Conservation (phyloP, 2,329 filamentous ascomycete genomes). For the Claviceps humidiphila region DNA sequence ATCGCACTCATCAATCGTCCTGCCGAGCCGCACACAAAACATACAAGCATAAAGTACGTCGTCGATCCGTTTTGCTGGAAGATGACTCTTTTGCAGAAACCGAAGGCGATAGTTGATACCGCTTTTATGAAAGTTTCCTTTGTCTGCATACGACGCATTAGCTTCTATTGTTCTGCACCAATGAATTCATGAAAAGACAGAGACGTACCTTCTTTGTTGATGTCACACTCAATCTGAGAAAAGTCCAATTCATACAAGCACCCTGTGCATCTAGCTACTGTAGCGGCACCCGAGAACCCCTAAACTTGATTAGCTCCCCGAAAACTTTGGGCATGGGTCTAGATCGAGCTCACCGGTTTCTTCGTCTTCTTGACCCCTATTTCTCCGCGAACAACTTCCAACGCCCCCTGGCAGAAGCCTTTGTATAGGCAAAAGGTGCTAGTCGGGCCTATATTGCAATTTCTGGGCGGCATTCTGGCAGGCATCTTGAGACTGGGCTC, state of each 20-base stretch:
- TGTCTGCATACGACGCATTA: slow-evolving; percentile 3
- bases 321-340: not conserved
- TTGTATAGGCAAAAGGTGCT: slow-evolving; percentile 41
- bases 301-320: slow-evolving; percentile 10
- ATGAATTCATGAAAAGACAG: slow-evolving; percentile 10
- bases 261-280: slow-evolving; percentile 37
- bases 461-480: slow-evolving; percentile 8
- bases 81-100: slow-evolving; percentile 42
- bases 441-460: slow-evolving; percentile 28
- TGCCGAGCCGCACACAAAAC: slow-evolving; percentile 37
- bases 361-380: slow-evolving; percentile 37
- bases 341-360: slow-evolving; percentile 25
- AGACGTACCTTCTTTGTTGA: slow-evolving; percentile 30
- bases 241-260: slow-evolving; percentile 43
- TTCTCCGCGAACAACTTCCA: slow-evolving; percentile 33
- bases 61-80: slow-evolving; percentile 34
- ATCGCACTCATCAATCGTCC: slow-evolving; percentile 39
- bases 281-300: slow-evolving; percentile 27
- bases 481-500: not conserved
- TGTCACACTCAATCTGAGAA: slow-evolving; percentile 36
- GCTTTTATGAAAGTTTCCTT: slow-evolving; percentile 32
- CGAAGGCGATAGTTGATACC: slow-evolving; percentile 38
- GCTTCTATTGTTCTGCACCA: not conserved
- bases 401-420: slow-evolving; percentile 42
- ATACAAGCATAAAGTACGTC: slow-evolving; percentile 41